Base-by-base conservation (phyloP, 164 flowering plant species). In the Liquidambar formosana region DNA sequence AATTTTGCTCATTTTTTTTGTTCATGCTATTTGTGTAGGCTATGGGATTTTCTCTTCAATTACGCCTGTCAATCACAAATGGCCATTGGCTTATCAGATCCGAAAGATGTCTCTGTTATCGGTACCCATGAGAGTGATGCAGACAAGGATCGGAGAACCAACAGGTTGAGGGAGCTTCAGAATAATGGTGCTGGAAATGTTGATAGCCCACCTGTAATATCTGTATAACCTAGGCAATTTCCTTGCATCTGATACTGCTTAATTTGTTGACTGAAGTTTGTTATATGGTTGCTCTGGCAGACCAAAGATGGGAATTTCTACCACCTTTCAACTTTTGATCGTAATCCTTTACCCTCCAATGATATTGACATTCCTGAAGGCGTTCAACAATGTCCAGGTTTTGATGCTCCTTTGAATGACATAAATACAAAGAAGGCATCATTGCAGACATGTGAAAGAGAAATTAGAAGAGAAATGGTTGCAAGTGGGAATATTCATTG, bases 11-110 rank as follows among this genome's bases (percentile, higher is more conserved):
- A 45, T 19, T 48, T 58, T 41, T 23, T 8, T 12, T 14, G 12
- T 12, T 52, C 25, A 3, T 67, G 22, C 52, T 51, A 8, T 45
- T 53, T 60, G 13, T 65, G 12, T 57, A 82, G 85, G 85, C 71
- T 82, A 18, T 82, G 83, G 83, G 70, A 56, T 68, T 63, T 71
- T 76, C 79, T 82, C 49, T 23, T 41, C 33, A 66, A 70, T 47
- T 57, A 19, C 67, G 51, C 45, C 41, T 21, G 59, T 26, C 71
- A 25, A 33, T 57, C 64, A 41, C 59, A 56, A 13, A 33, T 26
- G 28, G 60, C 63, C 43, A 22, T 8, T 47, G 52, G 54, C 49
- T 46, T 21, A 5, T 53, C 59, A n/a, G 52, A 62, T 26, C 21
- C 21, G 61, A 64, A 73, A 44, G 71, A 61, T 21, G 57, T 22